phyloP scores from a whole-genome alignment of 2,329 filamentous ascomycete genomes.

The Ceratocystis lukuohia region DNA sequence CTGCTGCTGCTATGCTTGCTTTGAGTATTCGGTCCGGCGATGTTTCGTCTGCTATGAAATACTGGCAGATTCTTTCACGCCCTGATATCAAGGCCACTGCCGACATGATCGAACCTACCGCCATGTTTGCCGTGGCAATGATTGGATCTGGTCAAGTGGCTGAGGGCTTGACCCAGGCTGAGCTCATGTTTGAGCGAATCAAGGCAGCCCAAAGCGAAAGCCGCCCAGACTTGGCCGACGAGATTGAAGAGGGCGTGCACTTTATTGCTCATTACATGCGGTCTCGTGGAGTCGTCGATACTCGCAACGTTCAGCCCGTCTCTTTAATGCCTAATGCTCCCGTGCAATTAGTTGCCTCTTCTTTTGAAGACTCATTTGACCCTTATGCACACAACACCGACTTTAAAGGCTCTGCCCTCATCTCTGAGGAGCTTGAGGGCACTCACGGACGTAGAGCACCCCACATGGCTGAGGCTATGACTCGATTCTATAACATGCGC shows the following conservation, averaged over 20 bases:
- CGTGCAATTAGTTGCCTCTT: constrained; percentile 30
- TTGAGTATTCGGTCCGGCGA: constrained; percentile 75
- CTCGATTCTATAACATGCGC: constrained; percentile 83
- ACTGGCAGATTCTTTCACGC: constrained; percentile 62
- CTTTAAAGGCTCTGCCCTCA: constrained; percentile 81
- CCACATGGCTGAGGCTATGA: constrained; percentile 66
- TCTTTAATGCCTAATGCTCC: constrained; percentile 22
- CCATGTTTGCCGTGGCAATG: constrained; percentile 81
- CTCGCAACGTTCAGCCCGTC: constrained; percentile 36
- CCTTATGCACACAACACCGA: constrained; percentile 84
- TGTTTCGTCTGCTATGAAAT: constrained; percentile 60
- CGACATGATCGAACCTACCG: constrained; percentile 69
- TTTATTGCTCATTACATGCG: constrained; percentile 50
- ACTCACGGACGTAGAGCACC: constrained; percentile 57
- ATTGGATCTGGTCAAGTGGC: constrained; percentile 72
- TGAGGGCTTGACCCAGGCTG: constrained; percentile 66
- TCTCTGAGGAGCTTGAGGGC: constrained; percentile 80
- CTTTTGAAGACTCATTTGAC: constrained; percentile 69
- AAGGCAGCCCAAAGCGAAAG: constrained; percentile 40
- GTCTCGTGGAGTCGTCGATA: constrained; percentile 40
- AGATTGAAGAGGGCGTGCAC: constrained; percentile 76
- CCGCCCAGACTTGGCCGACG: constrained; percentile 49
- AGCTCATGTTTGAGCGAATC: constrained; percentile 77
- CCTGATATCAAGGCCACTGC: constrained; percentile 46
- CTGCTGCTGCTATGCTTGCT: constrained; percentile 71